phyloP scores from a whole-genome alignment of 2,329 filamentous ascomycete species.

The Penicillium sp. region DNA sequence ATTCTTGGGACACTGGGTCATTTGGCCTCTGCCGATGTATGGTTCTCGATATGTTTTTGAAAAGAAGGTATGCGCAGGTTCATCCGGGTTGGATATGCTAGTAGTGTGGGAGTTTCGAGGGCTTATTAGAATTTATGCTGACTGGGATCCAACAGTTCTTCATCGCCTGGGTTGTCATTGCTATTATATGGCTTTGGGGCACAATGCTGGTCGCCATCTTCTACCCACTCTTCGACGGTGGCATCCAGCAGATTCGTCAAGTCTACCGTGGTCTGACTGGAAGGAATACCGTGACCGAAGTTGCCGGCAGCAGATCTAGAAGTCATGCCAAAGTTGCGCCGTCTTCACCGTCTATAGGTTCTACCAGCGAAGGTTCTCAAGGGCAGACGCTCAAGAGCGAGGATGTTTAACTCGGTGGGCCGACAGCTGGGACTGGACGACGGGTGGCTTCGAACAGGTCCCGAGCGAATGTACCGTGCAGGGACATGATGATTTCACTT shows the following conservation, averaged over 20 bases:
- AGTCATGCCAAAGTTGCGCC: background rate
- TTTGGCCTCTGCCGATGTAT: constrained; percentile 60
- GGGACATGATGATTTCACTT: no score
- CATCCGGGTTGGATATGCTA: no score
- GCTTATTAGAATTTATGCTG: background rate
- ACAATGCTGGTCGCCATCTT: constrained; percentile 54
- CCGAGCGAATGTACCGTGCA: no score
- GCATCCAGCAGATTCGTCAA: constrained; percentile 31
- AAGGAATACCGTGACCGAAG: background rate
- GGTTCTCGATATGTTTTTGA: constrained; percentile 53
- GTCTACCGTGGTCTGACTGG: constrained; percentile 17
- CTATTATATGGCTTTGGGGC: constrained; percentile 57
- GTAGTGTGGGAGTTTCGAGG: no score
- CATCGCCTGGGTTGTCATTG: constrained; percentile 53
- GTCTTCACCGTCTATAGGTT: constrained; percentile 9
- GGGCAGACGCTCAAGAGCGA: background rate
- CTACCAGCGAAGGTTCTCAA: background rate
- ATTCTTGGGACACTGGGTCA: constrained; percentile 56
- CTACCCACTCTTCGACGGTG: constrained; percentile 54
- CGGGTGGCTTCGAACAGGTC: no score
- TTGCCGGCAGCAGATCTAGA: background rate
- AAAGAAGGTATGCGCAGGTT: constrained; percentile 35
- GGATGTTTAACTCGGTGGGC: background rate
- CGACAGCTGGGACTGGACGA: no score
- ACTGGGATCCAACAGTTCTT: constrained; percentile 43